Evolutionary conservation across 208 protist species (phyloP).

Genomic region (Trypanosoma melophagium): DNA sequence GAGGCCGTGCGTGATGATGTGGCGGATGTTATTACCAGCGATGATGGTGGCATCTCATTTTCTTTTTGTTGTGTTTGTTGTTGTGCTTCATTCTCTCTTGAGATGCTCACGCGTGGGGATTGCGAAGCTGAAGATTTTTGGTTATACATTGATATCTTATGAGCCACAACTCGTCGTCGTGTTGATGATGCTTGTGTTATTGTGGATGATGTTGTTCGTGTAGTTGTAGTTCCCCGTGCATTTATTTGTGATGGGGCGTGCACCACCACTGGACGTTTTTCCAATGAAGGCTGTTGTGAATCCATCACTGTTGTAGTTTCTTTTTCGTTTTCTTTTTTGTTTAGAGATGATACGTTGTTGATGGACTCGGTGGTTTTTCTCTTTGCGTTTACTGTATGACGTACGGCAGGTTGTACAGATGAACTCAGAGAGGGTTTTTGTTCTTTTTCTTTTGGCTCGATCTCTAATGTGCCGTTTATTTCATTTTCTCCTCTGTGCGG

Average conservation of each 20-base stretch:
- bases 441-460: neutral
- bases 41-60: no score
- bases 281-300: neutral
- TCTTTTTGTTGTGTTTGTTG: no score
- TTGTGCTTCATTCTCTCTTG: no score
- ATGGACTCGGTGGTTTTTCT: neutral
- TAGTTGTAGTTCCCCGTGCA: neutral
- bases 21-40: no score
- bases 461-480: neutral
- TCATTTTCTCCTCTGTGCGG: neutral
- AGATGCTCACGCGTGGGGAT: no score
- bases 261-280: constrained; percentile 36
- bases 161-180: constrained; percentile 46
- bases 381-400: neutral
- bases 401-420: neutral
- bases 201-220: no score
- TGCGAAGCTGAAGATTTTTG: no score
- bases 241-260: constrained; percentile 33
- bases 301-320: neutral
- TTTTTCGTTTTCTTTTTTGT: neutral
- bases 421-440: neutral
- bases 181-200: constrained; percentile 11
- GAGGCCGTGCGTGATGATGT: no score
- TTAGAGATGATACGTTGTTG: neutral
- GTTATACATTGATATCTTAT: constrained; percentile 31